Percentiles rank a stretch among this genome's conserved stretches.
These are phyloP conservation scores for Austroboletus novae-zelandiae DNA, from an alignment of 1,284 basidiomycete species.

Conservation along the genomic window DNA sequence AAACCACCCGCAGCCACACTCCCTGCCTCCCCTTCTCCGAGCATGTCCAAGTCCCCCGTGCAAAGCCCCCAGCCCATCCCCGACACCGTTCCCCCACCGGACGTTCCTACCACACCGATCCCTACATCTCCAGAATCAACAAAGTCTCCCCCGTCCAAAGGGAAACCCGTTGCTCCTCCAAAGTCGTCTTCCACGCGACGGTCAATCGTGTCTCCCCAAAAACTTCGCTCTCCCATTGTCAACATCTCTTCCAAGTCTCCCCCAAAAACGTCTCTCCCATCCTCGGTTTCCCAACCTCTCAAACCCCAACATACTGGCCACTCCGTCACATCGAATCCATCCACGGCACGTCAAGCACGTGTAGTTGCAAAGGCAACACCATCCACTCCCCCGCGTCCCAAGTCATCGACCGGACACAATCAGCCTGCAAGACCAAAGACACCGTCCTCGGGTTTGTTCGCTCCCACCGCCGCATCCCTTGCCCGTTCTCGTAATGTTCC, in stretches of 20 bases:
- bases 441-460: conserved; percentile 60
- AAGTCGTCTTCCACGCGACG: conserved; percentile 22
- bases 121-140: conserved; percentile 20
- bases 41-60: conserved; percentile 26
- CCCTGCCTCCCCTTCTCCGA: conserved; percentile 28
- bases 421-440: conserved; percentile 47
- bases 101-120: conserved; percentile 14
- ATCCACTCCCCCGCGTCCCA: conserved; percentile 44
- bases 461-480: conserved; percentile 75
- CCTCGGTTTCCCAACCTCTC: conserved; percentile 38
- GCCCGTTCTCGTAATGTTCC: conserved; percentile 58
- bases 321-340: conserved; percentile 43
- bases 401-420: conserved; percentile 39
- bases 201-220: conserved; percentile 22
- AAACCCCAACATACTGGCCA: conserved; percentile 55
- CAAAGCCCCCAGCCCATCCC: conserved; percentile 24
- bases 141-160: conserved; percentile 22
- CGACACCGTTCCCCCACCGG: conserved; percentile 9
- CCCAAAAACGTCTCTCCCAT: conserved; percentile 32
- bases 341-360: conserved; percentile 33
- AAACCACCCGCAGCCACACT: conserved; percentile 19
- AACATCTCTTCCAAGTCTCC: conserved; percentile 29
- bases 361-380: conserved; percentile 33
- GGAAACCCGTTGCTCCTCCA: conserved; percentile 23
- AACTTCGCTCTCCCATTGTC: conserved; percentile 20